These are phyloP conservation scores for Boletus reticulatus DNA, from an alignment of 768 basidiomycete species.

Conservation along the genomic window DNA sequence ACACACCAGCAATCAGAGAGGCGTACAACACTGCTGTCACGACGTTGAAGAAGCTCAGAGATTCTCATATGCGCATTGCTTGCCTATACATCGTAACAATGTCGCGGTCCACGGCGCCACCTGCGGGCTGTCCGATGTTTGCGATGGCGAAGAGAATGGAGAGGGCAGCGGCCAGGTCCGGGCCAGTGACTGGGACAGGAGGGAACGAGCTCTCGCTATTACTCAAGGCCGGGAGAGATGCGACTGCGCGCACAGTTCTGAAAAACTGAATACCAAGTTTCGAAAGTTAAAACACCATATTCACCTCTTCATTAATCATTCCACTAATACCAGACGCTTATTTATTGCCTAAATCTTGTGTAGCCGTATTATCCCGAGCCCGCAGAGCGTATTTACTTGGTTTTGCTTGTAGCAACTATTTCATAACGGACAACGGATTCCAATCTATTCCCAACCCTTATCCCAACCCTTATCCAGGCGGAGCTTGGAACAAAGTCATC, in stretches of 20 bases:
- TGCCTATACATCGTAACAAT: conserved; percentile 85
- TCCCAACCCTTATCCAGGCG: too few species aligned
- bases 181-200: conserved; percentile 79
- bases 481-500: too few species aligned
- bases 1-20: conserved; percentile 57
- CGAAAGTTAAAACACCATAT: neutral
- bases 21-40: conserved; percentile 79
- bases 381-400: neutral
- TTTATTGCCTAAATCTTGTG: conserved; percentile 29
- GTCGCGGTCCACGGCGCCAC: conserved; percentile 58
- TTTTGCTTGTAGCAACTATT: too few species aligned
- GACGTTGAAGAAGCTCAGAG: conserved; percentile 80
- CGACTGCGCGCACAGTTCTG: conserved; percentile 66
- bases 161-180: conserved; percentile 40
- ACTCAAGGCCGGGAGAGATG: conserved; percentile 88
- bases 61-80: conserved; percentile 87
- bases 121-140: conserved; percentile 49
- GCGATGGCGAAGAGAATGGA: conserved; percentile 53
- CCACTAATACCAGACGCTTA: conserved; percentile 13
- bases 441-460: too few species aligned
- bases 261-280: conserved; percentile 22
- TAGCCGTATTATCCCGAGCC: conserved; percentile 15
- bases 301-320: conserved; percentile 13
- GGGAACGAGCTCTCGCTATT: conserved; percentile 81
- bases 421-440: too few species aligned